Conservation (phyloP, 441 rosid species). For the Syzygium malaccense region DNA sequence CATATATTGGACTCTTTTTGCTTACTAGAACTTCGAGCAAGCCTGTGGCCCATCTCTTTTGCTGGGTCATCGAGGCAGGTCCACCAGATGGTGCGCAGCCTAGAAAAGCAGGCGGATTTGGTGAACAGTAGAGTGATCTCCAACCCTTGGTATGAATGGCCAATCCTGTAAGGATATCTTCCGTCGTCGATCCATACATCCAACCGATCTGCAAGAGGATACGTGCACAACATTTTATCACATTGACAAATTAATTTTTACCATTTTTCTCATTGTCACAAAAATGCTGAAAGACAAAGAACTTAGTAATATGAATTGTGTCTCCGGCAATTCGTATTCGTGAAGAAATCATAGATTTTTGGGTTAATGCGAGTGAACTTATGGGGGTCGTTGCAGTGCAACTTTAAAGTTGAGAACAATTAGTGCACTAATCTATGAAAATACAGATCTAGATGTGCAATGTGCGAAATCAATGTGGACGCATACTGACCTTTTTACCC, state of each 20-base stretch:
- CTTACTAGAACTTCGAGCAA: constrained; percentile 26
- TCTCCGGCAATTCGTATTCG: background rate
- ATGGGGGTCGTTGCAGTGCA: background rate
- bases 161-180: constrained; percentile 38
- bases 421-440: background rate
- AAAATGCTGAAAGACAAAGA: background rate
- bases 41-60: constrained; percentile 49
- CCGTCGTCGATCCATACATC: constrained; percentile 39
- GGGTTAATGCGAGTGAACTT: background rate
- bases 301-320: background rate
- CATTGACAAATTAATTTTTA: background rate
- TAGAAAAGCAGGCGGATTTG: constrained; percentile 27
- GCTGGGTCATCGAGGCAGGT: constrained; percentile 29
- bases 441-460: background rate
- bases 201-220: constrained; percentile 29
- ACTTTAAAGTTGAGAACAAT: background rate
- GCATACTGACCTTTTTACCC: constrained; percentile 39
- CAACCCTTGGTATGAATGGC: constrained; percentile 56
- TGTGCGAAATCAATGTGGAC: background rate
- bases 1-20: constrained; percentile 14
- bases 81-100: constrained; percentile 34
- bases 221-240: background rate
- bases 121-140: constrained; percentile 16
- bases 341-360: background rate
- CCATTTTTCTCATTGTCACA: background rate